Percentiles rank a stretch among this genome's conserved stretches.
phyloP scores from a whole-genome alignment of 225 moss, liverwort and hornwort species.

The Physcomitrellopsis africana region DNA sequence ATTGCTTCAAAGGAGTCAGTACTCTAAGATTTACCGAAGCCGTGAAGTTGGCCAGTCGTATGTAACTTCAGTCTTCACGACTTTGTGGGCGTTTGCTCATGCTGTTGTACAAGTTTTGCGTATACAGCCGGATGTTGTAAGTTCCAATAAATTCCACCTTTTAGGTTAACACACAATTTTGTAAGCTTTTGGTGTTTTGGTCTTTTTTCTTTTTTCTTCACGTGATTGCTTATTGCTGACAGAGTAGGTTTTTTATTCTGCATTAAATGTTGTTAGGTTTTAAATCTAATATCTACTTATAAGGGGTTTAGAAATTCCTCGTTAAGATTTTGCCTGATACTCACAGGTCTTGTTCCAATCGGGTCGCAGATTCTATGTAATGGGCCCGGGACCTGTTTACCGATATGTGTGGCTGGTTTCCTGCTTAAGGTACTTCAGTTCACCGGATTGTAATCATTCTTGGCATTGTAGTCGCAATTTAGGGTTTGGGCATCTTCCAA shows the following conservation, averaged over 20 bases:
- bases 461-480: not conserved
- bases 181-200: not conserved
- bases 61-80: slow-evolving; percentile 76
- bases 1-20: slow-evolving; percentile 39
- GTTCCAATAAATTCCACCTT: slow-evolving; percentile 11
- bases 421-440: slow-evolving; percentile 67
- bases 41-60: slow-evolving; percentile 97
- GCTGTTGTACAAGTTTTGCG: slow-evolving; percentile 67
- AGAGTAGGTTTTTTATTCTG: not conserved
- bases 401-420: slow-evolving; percentile 85
- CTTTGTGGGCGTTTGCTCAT: slow-evolving; percentile 72
- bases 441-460: not conserved
- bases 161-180: not conserved
- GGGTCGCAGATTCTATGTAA: slow-evolving; percentile 82
- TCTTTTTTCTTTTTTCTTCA: not conserved
- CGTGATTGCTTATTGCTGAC: too few species aligned
- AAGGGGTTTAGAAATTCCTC: not conserved
- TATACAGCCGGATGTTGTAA: slow-evolving; percentile 89
- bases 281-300: not conserved
- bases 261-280: not conserved
- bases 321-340: not conserved
- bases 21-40: slow-evolving; percentile 73
- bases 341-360: not conserved
- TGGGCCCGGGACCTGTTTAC: slow-evolving; percentile 96
- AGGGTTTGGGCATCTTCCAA: not conserved